Base-by-base conservation (phyloP, 257 asterid species). In the Eucommia ulmoides region DNA sequence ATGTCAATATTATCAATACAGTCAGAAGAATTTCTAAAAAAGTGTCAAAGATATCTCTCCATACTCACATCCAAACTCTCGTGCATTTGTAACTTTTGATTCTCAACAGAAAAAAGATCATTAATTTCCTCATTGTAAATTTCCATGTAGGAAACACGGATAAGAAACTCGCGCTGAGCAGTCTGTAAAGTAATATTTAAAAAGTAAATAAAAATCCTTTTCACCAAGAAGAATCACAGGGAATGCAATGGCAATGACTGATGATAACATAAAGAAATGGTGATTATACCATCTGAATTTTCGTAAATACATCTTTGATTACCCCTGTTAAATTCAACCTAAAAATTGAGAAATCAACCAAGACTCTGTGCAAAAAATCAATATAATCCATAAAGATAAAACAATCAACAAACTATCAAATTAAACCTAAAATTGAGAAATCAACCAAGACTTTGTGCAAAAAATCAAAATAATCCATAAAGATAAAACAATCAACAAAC, bases 11-110 rank as follows among this genome's bases (percentile, higher is more conserved):
- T 22, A 41, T n/a, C n/a, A n/a, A 12, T 16, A 56, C 41, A 53
- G 38, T 19, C 49, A 24, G 55, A 51, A 44, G 53, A 54, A 52
- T 20, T 41, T n/a, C n/a, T n/a, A n/a, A n/a, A n/a, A n/a, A n/a
- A n/a, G n/a, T n/a, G n/a, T n/a, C n/a, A n/a, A n/a, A n/a, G n/a
- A n/a, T n/a, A n/a, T n/a, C n/a, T n/a, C n/a, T n/a, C n/a, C n/a
- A n/a, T n/a, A n/a, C 79, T 55, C 71, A 91, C 99, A 77, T 81
- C 99, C 68, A 91, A 79, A 63, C 99, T 91, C 83, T 91, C 99
- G 58, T 91, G 99, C 74, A 91, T 91, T 52, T 63, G 95, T 69
- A 91, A 77, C 69, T 81, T 91, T 63, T 91, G 95, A 74, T 74
- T 86, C 69, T 81, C 95, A 60, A 81, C 83, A 47, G 94, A 66